Evolutionary conservation across 1,284 basidiomycete species (phyloP), one percentile per base, ranked within the genome.

Genomic region (Pisolithus thermaeus): DNA sequence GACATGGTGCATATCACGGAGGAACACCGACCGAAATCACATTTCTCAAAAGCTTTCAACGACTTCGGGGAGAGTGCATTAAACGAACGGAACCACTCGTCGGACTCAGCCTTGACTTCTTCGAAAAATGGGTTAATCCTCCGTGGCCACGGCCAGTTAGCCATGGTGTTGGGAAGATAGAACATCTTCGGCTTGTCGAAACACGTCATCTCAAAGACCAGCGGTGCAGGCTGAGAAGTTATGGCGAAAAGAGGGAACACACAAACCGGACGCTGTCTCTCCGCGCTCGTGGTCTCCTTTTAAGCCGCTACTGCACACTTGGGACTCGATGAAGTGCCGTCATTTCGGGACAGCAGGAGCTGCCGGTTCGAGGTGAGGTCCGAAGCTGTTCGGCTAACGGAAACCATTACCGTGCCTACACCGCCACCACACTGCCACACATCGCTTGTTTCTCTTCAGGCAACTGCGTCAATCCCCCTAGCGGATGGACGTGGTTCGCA

Each of bases 91-190:
- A 64, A 51, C 62, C 64, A 68, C 7, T 49, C 55, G n/a, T 56
- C 55, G n/a, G 58, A 57, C 25, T 61, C 59, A 6, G 43, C 44
- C 28, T 58, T 58, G 27, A 56, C 58, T 35, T 58, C 50, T 3
- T 44, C 44, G 28, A 60, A 58, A 49, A 58, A 54, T 18, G 63
- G 63, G 47, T 65, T 65, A 43, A 64, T 52, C 20, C 36, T 48
- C 6, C 63, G 52, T 14, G 46, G 44, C 55, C 59, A 63, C 4
- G 65, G 66, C 58, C 60, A 67, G 35, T 49, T 54, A 4, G 48
- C 30, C 40, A 66, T 57, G 39, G 61, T 58, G 25, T 66, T 58
- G 5, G 65, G 65, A 46, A 67, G 50, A 53, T 53, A 14, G 25
- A 54, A 41, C 28, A 46, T 46, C 16, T 5, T 41, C 9, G 42